Conservation (phyloP, 495 filamentous ascomycete species). For the Evansstolkia leycettana region DNA sequence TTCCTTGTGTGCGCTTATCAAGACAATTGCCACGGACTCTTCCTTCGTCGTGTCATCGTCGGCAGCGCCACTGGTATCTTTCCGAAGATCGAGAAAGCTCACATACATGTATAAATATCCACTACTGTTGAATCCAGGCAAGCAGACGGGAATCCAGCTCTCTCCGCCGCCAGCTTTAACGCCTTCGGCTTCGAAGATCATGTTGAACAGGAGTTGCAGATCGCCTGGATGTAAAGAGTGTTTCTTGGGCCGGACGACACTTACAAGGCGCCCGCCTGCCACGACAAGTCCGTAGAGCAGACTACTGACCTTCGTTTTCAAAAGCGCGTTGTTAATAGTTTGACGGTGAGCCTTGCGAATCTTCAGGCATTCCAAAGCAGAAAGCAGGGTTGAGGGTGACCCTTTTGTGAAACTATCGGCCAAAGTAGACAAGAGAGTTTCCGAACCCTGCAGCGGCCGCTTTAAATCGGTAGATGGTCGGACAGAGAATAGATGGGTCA, state of each 20-base stretch:
- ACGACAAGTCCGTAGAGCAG: slow-evolving; percentile 91
- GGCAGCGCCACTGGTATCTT: slow-evolving; percentile 14
- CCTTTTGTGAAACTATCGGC: slow-evolving; percentile 91
- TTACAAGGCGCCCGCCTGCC: slow-evolving; percentile 86
- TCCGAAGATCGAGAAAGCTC: slow-evolving; percentile 58
- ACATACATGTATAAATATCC: slow-evolving; percentile 99
- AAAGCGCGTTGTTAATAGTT: slow-evolving; percentile 71
- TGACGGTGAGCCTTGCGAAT: slow-evolving; percentile 79
- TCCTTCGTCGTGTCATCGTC: slow-evolving; percentile 36
- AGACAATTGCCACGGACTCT: slow-evolving; percentile 76
- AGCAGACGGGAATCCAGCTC: slow-evolving; percentile 93
- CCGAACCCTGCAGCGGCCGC: slow-evolving; percentile 86
- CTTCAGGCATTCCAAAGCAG: slow-evolving; percentile 80
- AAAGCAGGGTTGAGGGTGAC: slow-evolving; percentile 77
- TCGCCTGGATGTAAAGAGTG: slow-evolving; percentile 95
- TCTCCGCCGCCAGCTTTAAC: slow-evolving; percentile 85
- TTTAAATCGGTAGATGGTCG: slow-evolving; percentile 86
- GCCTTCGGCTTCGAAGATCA: slow-evolving; percentile 92
- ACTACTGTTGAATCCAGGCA: slow-evolving; percentile 93
- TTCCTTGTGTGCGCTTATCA: slow-evolving; percentile 88
- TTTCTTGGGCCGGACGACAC: slow-evolving; percentile 84
- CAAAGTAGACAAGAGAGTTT: slow-evolving; percentile 78
- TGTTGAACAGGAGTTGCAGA: slow-evolving; percentile 93
- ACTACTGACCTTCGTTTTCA: slow-evolving; percentile 59
- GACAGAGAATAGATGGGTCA: slow-evolving; percentile 78